A percentile compares a stretch with the other conserved stretches of the same genome.
Conservation (phyloP, 768 basidiomycete genomes). For the Asterophora lycoperdoides region DNA sequence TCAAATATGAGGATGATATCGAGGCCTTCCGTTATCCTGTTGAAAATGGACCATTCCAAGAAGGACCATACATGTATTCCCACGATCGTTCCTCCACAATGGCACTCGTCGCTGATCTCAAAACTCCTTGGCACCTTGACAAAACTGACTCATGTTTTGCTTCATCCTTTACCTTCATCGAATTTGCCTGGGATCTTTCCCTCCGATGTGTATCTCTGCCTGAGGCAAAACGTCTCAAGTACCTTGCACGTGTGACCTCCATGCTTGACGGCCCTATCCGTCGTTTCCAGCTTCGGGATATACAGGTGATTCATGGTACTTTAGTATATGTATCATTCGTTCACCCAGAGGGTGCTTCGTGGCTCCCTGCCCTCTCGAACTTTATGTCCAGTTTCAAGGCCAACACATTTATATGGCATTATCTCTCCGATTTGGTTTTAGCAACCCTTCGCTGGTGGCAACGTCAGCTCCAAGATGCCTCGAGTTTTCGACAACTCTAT, state of each 20-base stretch:
- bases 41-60: not conserved
- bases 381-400: slow-evolving; percentile 20
- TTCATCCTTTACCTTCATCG: slow-evolving; percentile 23
- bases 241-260: slow-evolving; percentile 20
- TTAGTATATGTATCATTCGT: too few species aligned
- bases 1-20: slow-evolving; percentile 25
- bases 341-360: slow-evolving; percentile 16
- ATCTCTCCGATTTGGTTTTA: slow-evolving; percentile 19
- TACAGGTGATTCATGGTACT: slow-evolving; percentile 27
- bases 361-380: slow-evolving; percentile 21
- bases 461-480: not conserved
- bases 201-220: slow-evolving; percentile 25
- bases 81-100: slow-evolving; percentile 18
- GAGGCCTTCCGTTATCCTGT: slow-evolving; percentile 20
- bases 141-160: slow-evolving; percentile 25
- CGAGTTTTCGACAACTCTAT: slow-evolving; percentile 12
- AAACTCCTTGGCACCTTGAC: too few species aligned
- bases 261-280: slow-evolving; percentile 3
- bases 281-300: slow-evolving; percentile 16
- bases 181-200: slow-evolving; percentile 31
- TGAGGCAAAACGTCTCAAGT: slow-evolving; percentile 26
- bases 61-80: slow-evolving; percentile 10
- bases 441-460: slow-evolving; percentile 31
- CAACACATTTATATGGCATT: slow-evolving; percentile 7
- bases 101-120: slow-evolving; percentile 9